Conservation (phyloP, 345 rosid genomes). For the Salix exigua region DNA sequence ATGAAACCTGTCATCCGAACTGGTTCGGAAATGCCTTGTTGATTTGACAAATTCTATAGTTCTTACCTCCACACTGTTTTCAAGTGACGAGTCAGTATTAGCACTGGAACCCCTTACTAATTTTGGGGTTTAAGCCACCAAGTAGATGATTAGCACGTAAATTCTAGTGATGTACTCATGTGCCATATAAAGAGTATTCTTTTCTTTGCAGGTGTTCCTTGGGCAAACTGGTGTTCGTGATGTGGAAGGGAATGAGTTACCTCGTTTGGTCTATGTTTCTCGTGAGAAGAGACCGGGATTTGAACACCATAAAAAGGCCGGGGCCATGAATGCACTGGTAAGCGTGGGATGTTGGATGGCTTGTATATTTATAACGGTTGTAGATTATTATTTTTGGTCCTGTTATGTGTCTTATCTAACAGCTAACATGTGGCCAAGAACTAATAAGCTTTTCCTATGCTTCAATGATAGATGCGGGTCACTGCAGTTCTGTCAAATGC, state of each 20-base stretch:
- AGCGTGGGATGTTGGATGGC: neutral
- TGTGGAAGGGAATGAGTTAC: conserved; percentile 74
- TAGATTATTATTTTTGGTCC: neutral
- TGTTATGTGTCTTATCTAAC: neutral
- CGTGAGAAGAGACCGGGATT: conserved; percentile 99
- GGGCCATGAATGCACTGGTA: conserved; percentile 97
- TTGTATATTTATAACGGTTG: neutral
- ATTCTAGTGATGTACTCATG: neutral
- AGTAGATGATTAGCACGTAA: neutral
- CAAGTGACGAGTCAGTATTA: neutral
- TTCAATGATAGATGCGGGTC: conserved; percentile 60
- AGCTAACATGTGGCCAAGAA: neutral
- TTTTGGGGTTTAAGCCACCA: neutral
- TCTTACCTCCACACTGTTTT: neutral
- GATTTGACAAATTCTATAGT: neutral
- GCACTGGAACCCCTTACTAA: neutral
- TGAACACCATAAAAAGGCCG: conserved; percentile 98
- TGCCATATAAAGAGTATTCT: conserved; percentile 1
- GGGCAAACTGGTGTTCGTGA: conserved; percentile 78
- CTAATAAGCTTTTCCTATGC: conserved; percentile 4
- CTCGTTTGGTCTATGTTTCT: conserved; percentile 90
- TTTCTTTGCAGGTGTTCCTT: conserved; percentile 69
- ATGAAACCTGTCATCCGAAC: neutral
- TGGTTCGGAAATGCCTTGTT: neutral
- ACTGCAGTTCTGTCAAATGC: conserved; percentile 93